Base-by-base conservation (phyloP, 108 stramenopile species). In the Aurantiochytrium sp. region DNA sequence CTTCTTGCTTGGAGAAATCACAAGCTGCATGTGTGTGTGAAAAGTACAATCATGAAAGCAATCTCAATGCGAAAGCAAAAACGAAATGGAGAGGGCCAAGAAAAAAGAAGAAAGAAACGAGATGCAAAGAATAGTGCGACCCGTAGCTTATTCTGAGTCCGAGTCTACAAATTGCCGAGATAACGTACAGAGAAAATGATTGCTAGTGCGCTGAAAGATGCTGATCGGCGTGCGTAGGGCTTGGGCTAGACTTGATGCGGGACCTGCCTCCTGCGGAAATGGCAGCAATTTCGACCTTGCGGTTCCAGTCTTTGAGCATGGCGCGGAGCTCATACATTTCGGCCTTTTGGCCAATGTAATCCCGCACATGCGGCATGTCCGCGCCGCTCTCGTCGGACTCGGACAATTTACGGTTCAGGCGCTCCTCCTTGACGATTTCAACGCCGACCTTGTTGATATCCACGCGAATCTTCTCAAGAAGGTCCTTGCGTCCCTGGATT, bases 231-330 rank as follows among this genome's bases (percentile, higher is more conserved):
- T 57, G 55, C 55, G 55, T 14, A 8, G 55, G 55, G 55, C 55
- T 57, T 14, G 55, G 14, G 55, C 14, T 2, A 23, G 25, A 23
- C 10, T 14, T 8, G 8, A 23, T 69, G 4, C 8, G 10, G 0
- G 14, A 16, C 8, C 35, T 28, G 64, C 35, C 10, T 6, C 42
- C 42, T 16, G 64, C 64, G 64, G 93, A 93, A 88, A 94, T 94
- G 49, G 93, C 94, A 58, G 93, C 92, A 45, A 95, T 94, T 60
- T 95, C 95, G 35, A 94, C 91, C 91, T 95, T 95, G 1, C 94
- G 90, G 58, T 91, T 88, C 95, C 95, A 95, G 43, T 92, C 91
- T 35, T 59, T 72, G 35, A 93, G 29, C 5, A 57, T 53, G 5
- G 53, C 21, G 25, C 91, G 60, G 28, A 94, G 72, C 59, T 92